A percentile compares a stretch with the other conserved stretches of the same genome.
Conservation (phyloP, 164 flowering plant species). For the Stephania yunnanensis region DNA sequence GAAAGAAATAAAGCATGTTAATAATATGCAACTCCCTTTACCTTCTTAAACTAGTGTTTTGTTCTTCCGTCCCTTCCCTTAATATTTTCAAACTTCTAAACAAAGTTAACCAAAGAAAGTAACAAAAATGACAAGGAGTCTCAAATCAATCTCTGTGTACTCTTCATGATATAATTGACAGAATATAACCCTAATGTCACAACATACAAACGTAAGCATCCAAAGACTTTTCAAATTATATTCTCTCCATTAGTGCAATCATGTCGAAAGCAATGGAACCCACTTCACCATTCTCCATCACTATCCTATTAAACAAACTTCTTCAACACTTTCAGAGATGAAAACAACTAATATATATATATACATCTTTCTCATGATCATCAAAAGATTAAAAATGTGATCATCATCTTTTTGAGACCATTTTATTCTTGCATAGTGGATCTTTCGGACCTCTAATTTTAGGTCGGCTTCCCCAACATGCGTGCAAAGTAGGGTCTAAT, state of each 20-base stretch:
- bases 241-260: neutral
- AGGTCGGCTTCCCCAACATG: neutral
- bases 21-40: no score
- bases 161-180: neutral
- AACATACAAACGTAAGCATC: neutral
- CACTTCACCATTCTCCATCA: neutral
- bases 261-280: constrained; percentile 2
- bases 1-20: no score
- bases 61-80: no score
- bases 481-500: neutral
- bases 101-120: neutral
- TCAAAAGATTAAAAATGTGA: neutral
- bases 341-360: neutral
- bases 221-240: neutral
- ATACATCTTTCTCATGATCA: neutral
- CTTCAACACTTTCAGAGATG: neutral
- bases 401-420: neutral
- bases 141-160: neutral
- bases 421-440: neutral
- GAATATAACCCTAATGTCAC: neutral
- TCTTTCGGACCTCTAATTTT: neutral
- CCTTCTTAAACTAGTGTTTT: no score
- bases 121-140: neutral
- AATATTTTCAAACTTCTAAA: neutral
- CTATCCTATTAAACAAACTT: neutral